phyloP scores from a whole-genome alignment of 371 early-diverging fungal species.

The Mucor irregularis region DNA sequence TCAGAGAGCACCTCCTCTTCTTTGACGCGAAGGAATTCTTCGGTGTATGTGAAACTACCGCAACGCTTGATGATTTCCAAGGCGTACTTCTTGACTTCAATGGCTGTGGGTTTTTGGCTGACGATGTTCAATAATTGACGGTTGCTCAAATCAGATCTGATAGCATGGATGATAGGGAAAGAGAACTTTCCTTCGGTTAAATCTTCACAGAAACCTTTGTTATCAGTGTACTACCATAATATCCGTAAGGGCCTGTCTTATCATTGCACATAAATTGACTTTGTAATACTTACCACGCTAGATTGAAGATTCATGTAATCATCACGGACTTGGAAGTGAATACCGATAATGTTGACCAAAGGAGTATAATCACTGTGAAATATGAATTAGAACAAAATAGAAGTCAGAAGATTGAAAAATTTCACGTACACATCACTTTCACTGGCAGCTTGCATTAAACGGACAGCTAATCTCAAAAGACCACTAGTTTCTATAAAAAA shows the following conservation, averaged over 20 bases:
- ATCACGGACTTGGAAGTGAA: constrained; percentile 95
- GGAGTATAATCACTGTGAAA: constrained; percentile 69
- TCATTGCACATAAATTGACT: not conserved
- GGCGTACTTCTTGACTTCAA: constrained; percentile 87
- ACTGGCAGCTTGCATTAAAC: constrained; percentile 82
- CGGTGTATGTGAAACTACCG: constrained; percentile 79
- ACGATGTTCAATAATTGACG: constrained; percentile 81
- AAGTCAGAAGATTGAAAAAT: not conserved
- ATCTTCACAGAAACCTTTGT: constrained; percentile 97
- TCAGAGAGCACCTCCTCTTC: constrained; percentile 63
- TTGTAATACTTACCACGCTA: constrained; percentile 51
- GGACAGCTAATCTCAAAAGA: constrained; percentile 88
- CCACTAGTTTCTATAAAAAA: constrained; percentile 85
- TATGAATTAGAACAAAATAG: not conserved
- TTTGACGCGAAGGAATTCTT: constrained; percentile 53
- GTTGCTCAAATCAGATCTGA: constrained; percentile 62
- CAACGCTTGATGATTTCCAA: constrained; percentile 78
- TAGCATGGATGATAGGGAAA: constrained; percentile 90
- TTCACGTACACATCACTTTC: constrained; percentile 48
- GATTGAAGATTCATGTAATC: constrained; percentile 94
- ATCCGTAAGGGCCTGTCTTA: not conserved
- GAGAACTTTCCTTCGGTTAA: constrained; percentile 98
- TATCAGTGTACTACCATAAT: constrained; percentile 69
- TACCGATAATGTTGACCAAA: constrained; percentile 87
- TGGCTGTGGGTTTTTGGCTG: constrained; percentile 77